phyloP scores from a whole-genome alignment of 2,329 filamentous ascomycete species.

The Fragosphaeria purpurea region DNA sequence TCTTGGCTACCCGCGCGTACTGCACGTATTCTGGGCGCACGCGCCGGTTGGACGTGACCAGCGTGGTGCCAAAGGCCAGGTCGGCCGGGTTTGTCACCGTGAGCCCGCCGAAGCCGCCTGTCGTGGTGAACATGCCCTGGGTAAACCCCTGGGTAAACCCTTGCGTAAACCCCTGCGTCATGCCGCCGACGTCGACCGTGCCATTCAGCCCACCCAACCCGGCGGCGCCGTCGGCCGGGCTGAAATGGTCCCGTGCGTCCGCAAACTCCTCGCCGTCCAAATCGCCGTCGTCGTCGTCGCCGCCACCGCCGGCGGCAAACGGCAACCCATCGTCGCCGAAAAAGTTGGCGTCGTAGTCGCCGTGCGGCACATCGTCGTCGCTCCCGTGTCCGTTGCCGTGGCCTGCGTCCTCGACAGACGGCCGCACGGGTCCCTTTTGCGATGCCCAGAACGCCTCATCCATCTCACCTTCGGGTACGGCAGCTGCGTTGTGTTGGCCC shows the following conservation, averaged over 20 bases:
- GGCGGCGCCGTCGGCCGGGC: constrained; percentile 42
- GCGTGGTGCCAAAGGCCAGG: constrained; percentile 52
- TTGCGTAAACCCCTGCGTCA: constrained; percentile 24
- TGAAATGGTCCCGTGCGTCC: constrained; percentile 71
- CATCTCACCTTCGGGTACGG: constrained; percentile 63
- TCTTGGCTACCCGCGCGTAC: constrained; percentile 60
- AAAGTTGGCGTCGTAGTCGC: constrained; percentile 94
- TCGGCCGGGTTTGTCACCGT: constrained; percentile 33
- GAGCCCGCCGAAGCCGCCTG: constrained; percentile 27
- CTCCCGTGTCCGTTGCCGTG: constrained; percentile 29
- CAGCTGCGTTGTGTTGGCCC: constrained; percentile 29
- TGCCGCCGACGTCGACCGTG: constrained; percentile 25
- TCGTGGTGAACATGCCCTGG: constrained; percentile 13
- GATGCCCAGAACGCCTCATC: constrained; percentile 94
- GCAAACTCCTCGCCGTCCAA: constrained; percentile 59
- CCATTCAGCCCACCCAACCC: neutral
- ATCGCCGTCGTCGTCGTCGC: constrained; percentile 61
- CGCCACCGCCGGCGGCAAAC: constrained; percentile 56
- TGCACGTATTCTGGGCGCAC: constrained; percentile 59
- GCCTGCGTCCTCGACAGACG: constrained; percentile 14
- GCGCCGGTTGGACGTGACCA: constrained; percentile 55
- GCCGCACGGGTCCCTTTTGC: constrained; percentile 42
- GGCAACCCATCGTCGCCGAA: constrained; percentile 81
- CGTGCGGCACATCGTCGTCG: constrained; percentile 44
- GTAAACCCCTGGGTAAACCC: constrained; percentile 28